These are phyloP conservation scores for Entomortierella parvispora DNA, from an alignment of 192 early-diverging fungal genomes.

Conservation along the genomic window DNA sequence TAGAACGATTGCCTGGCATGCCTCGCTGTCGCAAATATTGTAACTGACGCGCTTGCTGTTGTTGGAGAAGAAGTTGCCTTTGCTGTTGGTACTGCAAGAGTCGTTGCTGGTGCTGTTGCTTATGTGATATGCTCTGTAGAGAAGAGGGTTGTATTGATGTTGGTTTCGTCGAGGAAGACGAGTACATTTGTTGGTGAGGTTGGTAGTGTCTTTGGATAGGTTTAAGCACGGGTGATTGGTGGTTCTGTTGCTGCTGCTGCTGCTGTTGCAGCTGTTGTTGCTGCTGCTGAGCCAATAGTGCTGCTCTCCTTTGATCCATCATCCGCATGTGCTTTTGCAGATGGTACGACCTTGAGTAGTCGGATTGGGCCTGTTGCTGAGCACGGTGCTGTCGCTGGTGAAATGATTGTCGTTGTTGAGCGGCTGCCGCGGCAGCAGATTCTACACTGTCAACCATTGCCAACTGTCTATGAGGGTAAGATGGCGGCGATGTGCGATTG, in stretches of 20 bases:
- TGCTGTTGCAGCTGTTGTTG: constrained; percentile 11
- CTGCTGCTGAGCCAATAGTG: constrained; percentile 19
- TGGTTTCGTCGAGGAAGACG: too few species aligned
- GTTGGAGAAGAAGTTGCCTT: constrained; percentile 28
- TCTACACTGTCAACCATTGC: background rate
- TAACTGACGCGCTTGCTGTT: constrained; percentile 40
- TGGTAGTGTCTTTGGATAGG: too few species aligned
- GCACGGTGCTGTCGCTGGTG: constrained; percentile 47
- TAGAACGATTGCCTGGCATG: constrained; percentile 5
- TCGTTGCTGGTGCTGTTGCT: background rate
- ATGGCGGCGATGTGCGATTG: constrained; percentile 4
- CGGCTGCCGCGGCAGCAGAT: constrained; percentile 1
- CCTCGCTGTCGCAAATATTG: constrained; percentile 25
- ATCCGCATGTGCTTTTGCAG: constrained; percentile 49
- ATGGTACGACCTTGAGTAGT: constrained; percentile 44
- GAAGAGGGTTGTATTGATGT: too few species aligned
- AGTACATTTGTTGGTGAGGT: too few species aligned
- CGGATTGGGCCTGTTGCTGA: constrained; percentile 50
- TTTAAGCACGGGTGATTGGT: too few species aligned
- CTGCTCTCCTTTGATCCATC: constrained; percentile 43
- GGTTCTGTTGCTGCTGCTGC: constrained; percentile 22
- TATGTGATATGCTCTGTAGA: background rate
- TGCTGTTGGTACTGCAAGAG: constrained; percentile 49
- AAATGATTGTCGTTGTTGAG: constrained; percentile 14
- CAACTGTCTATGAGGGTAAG: background rate